Base-by-base conservation (phyloP, 2,329 filamentous ascomycete genomes). In the Trichoderma cornu-damae region DNA sequence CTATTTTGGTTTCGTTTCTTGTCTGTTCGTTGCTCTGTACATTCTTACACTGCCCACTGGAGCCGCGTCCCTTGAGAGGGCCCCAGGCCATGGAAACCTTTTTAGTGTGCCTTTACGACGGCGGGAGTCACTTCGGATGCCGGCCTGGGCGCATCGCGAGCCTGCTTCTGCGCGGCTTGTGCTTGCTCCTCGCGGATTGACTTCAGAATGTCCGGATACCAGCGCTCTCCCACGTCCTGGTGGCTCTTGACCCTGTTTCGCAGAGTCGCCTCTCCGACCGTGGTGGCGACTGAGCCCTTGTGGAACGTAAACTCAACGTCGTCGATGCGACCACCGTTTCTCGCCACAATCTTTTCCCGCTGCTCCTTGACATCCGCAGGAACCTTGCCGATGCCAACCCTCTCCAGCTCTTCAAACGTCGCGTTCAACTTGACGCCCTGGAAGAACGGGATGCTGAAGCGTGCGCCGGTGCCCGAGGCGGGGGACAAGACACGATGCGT, bases 231-330 rank as follows among this genome's bases (percentile, higher is more conserved):
- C 1, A 96, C 90, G 70, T 95, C 90, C 3, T 87, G 88, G 73
- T 96, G 90, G 63, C 87, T 91, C 79, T 92, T 94, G 64, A 95
- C 80, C 12, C 90, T 76, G 72, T 95, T 96, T 73, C 89, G 81
- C 68, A 96, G 73, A 59, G 89, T 95, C 9, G 90, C 90, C 76
- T 95, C 89, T 4, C 90, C 90, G 7, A 95, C 73, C 63, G 81
- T 86, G 68, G 81, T 84, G 14, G 84, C 81, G 67, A 78, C 82
- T 57, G 83, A 78, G 14, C 88, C 88, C 61, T 79, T 84, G 22
- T 85, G 80, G 67, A 95, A 95, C 2, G 90, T 94, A 69, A 94
- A 95, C 75, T 95, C 90, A 44, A 93, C 89, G 66, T 92, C 89
- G 65, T 90, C 87, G 42, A 84, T 69, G 37, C 82, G 71, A 1